phyloP scores from a whole-genome alignment of 352 stramenopile genomes.

The Pythium grandisporangium region DNA sequence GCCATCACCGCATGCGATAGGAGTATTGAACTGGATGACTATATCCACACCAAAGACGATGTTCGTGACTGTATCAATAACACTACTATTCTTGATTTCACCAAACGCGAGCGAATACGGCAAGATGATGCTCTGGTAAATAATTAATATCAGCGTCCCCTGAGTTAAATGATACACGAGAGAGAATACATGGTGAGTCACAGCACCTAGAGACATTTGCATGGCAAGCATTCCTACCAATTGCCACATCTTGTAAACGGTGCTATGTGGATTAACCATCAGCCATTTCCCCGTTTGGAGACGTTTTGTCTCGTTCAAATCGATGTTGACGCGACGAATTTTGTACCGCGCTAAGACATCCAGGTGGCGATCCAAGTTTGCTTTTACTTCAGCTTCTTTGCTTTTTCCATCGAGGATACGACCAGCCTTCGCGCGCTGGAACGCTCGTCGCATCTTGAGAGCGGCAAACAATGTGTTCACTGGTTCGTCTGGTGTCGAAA shows the following conservation, averaged over 20 bases:
- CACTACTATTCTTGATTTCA: constrained; percentile 29
- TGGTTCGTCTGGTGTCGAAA: too few species aligned
- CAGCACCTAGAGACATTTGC: too few species aligned
- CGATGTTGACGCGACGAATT: constrained; percentile 47
- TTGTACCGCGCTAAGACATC: constrained; percentile 73
- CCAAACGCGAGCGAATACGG: constrained; percentile 59
- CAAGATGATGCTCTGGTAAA: constrained; percentile 71
- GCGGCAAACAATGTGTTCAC: constrained; percentile 54
- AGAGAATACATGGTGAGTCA: not conserved
- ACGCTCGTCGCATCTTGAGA: constrained; percentile 32
- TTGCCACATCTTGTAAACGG: constrained; percentile 67
- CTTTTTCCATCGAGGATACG: constrained; percentile 2
- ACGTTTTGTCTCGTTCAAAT: constrained; percentile 20
- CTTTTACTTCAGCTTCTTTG: constrained; percentile 29
- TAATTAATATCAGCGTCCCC: constrained; percentile 59
- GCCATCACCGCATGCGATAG: constrained; percentile 25
- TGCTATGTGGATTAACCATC: constrained; percentile 65
- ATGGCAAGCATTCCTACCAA: too few species aligned
- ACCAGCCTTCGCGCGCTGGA: constrained; percentile 27
- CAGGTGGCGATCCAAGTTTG: constrained; percentile 51
- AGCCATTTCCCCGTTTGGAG: constrained; percentile 31
- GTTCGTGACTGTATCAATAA: constrained; percentile 50
- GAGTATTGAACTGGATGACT: constrained; percentile 68
- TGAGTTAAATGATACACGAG: too few species aligned
- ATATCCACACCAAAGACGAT: constrained; percentile 64